These are phyloP conservation scores for Colletotrichum nymphaeae DNA, from an alignment of 2,329 filamentous ascomycete species.

Conservation along the genomic window DNA sequence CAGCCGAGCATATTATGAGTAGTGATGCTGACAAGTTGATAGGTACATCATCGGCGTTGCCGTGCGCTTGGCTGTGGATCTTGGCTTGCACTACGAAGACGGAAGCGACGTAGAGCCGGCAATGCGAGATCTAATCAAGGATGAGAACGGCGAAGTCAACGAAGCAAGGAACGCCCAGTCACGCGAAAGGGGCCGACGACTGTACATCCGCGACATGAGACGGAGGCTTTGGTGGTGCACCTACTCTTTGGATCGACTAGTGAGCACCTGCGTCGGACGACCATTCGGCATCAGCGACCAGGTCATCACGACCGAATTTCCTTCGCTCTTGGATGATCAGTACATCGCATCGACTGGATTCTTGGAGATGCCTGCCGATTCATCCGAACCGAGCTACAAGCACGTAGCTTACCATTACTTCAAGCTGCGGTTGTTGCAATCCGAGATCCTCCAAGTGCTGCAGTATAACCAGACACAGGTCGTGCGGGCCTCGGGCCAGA, in stretches of 20 bases:
- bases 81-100: slow-evolving; percentile 94
- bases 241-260: slow-evolving; percentile 93
- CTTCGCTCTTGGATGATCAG: slow-evolving; percentile 86
- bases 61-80: slow-evolving; percentile 87
- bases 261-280: slow-evolving; percentile 91
- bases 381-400: slow-evolving; percentile 81
- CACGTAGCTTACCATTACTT: slow-evolving; percentile 93
- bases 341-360: slow-evolving; percentile 88
- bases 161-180: slow-evolving; percentile 37
- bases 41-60: slow-evolving; percentile 95
- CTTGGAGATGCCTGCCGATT: slow-evolving; percentile 66
- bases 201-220: slow-evolving; percentile 88
- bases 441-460: slow-evolving; percentile 92
- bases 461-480: slow-evolving; percentile 91
- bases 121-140: slow-evolving; percentile 52
- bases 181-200: slow-evolving; percentile 72
- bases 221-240: slow-evolving; percentile 96
- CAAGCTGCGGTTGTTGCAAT: slow-evolving; percentile 87
- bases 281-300: slow-evolving; percentile 97
- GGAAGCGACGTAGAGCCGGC: slow-evolving; percentile 73
- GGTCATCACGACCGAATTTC: slow-evolving; percentile 95
- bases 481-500: slow-evolving; percentile 74
- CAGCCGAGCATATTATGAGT: background rate
- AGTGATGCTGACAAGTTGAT: slow-evolving; percentile 3
- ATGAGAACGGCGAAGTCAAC: slow-evolving; percentile 42